phyloP scores from a whole-genome alignment of 1,139 yeast species.

The Zygoascus sp. region DNA sequence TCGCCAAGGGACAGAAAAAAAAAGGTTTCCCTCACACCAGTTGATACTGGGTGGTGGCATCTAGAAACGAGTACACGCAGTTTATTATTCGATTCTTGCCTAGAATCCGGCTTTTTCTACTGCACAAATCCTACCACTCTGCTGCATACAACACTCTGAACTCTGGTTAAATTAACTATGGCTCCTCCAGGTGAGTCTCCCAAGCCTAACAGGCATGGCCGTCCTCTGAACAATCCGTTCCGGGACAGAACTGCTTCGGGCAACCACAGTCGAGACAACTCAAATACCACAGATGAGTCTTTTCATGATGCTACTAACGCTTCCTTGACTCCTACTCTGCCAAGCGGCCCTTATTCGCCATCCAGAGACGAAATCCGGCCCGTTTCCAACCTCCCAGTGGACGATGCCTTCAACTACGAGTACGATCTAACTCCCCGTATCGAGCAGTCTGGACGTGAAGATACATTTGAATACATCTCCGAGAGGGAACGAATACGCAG shows the following conservation, averaged over 20 bases:
- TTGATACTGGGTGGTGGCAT: no score
- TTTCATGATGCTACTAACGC: not conserved
- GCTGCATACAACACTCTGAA: no score
- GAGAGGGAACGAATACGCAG: constrained; percentile 7
- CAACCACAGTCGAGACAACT: not conserved
- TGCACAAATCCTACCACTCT: no score
- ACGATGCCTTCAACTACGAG: constrained; percentile 24
- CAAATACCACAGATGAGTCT: constrained; percentile 1
- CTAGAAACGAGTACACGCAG: no score
- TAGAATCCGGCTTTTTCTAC: no score
- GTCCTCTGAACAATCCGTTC: constrained; percentile 6
- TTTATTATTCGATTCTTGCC: no score
- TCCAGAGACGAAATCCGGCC: constrained; percentile 20
- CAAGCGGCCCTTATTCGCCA: constrained; percentile 1
- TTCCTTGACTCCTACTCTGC: not conserved
- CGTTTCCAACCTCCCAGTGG: constrained; percentile 23
- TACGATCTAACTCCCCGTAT: constrained; percentile 10
- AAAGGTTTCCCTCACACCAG: no score
- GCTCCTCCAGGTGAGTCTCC: no score
- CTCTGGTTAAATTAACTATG: not conserved
- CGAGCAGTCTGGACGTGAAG: not conserved
- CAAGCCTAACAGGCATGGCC: no score
- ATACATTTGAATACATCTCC: constrained; percentile 4
- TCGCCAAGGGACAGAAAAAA: no score
- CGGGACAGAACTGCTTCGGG: not conserved